Evolutionary conservation across 805 yeast genomes (phyloP), one percentile per base, ranked within the genome.

Genomic region (Wickerhamomyces sydowiorum): DNA sequence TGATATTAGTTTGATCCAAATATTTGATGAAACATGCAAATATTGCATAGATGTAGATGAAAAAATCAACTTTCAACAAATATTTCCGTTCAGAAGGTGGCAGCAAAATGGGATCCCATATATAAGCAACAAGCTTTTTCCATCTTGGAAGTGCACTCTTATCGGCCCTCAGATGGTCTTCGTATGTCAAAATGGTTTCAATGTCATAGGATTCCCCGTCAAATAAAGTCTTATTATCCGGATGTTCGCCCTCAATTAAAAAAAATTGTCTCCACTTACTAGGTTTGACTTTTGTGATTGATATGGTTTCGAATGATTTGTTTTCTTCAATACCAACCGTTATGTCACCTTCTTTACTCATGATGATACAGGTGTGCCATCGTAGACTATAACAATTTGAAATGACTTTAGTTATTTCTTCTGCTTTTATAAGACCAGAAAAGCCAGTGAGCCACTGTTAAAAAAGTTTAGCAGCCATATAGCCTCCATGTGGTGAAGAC

Each of bases 1-100:
- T 72, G 30, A 52, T 29, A 41, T 90, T 89, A 27, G 78, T 60
- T 45, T 70, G 36, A 22, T 33, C 36, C 27, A 21, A 33, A 33
- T 33, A n/a, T 14, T 33, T 33, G 3, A 20, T 20, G 7, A 31
- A 31, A 18, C 30, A 28, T 12, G 30, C 30, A 28, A 28, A 28
- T 7, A 28, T 28, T 3, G 30, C 30, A 28, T 28, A 28, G 4
- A 28, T 28, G 15, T 14, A 12, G 15, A 28, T n/a, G 12, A 7
- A 28, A 13, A 28, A 14, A 28, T 28, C 30, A n/a, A 28, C 15
- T n/a, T 28, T 28, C 4, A 18, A 15, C 4, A 28, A 3, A n/a
- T 28, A 28, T 28, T n/a, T 28, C 17, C 30, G 7, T 34, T 34
- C 37, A 22, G 24, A 19, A 7, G 37, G 37, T 22, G 37, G 27